Base-by-base conservation (phyloP, 768 basidiomycete genomes). In the Trametes villosa region DNA sequence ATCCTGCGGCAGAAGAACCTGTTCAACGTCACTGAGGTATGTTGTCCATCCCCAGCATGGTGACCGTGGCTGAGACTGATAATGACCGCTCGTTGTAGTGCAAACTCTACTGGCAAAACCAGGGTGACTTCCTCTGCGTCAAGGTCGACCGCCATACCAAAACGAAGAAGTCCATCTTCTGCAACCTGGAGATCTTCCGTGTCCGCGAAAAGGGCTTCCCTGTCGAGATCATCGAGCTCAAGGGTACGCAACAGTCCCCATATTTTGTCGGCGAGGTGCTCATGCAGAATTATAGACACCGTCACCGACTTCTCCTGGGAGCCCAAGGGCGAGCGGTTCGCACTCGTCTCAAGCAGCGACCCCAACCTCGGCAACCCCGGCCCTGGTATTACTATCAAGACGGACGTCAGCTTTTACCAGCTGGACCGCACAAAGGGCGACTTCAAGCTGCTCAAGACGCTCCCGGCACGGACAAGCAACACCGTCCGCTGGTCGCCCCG, bases 111-210 rank as follows among this genome's bases (percentile, higher is more conserved):
- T 99, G 94, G 95, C 97, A 99, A 79, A 96, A 95, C 70, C 92
- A 95, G 72, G 97, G 96, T 34, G 95, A 98, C 75, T 98, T 93
- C 79, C 85, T 99, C 17, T 98, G 97, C 70, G 96, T 98, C 75
- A 98, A 97, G 78, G 97, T 99, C 56, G 97, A 98, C 77, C 90
- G 96, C 50, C 95, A 97, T 74, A 96, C 95, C 26, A 98, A 98
- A 79, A 96, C 96, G 5, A 97, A 96, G 77, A 98, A 98, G 78
- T 95, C 95, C 4, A 94, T 92, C 30, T 98, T 94, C 79, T 96
- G 96, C 76, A 99, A 98, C 75, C 81, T 99, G 62, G 97, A 99
- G 78, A 91, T 99, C 58, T 98, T 98, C 83, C 87, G 96, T 53
- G 87, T 98, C 56, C 87, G 96, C 55, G 97, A 99, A 78, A 98